A percentile compares a stretch with the other conserved stretches of the same genome.
Evolutionary conservation across 2,329 filamentous ascomycete genomes (phyloP).

Genomic region (Paraphoma chrysanthemicola): DNA sequence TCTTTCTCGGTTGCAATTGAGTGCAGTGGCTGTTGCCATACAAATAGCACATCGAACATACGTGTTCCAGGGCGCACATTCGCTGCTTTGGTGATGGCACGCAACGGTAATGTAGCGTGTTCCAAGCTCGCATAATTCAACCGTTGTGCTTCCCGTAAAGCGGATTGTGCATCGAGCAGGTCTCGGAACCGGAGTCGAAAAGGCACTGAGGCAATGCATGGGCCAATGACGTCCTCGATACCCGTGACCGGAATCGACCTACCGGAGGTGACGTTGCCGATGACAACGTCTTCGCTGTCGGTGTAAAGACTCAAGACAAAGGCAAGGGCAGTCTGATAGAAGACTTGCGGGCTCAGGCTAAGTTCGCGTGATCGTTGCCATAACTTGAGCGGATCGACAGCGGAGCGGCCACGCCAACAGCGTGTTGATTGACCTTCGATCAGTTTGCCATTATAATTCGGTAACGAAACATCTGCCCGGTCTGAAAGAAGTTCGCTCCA

Average conservation of each 20-base stretch:
- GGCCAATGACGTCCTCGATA: slow-evolving; percentile 78
- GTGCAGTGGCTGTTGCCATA: slow-evolving; percentile 79
- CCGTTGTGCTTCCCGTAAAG: slow-evolving; percentile 69
- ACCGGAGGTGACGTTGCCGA: slow-evolving; percentile 84
- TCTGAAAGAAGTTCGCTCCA: slow-evolving; percentile 73
- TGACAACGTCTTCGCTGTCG: slow-evolving; percentile 70
- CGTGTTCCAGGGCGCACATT: slow-evolving; percentile 61
- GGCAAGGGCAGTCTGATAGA: slow-evolving; percentile 76
- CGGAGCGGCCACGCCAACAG: slow-evolving; percentile 21
- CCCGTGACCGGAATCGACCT: slow-evolving; percentile 73
- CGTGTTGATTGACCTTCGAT: slow-evolving; percentile 3
- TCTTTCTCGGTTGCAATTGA: slow-evolving; percentile 23
- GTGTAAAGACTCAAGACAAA: slow-evolving; percentile 71
- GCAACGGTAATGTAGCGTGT: slow-evolving; percentile 68
- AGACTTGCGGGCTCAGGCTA: slow-evolving; percentile 68
- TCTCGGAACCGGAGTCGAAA: slow-evolving; percentile 67
- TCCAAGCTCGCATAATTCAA: slow-evolving; percentile 71
- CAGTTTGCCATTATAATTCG: slow-evolving; percentile 61
- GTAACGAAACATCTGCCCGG: slow-evolving; percentile 59
- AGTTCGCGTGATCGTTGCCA: slow-evolving; percentile 28
- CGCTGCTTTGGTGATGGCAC: slow-evolving; percentile 71
- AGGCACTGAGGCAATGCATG: slow-evolving; percentile 79
- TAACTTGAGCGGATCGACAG: slow-evolving; percentile 19
- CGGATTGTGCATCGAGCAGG: slow-evolving; percentile 61
- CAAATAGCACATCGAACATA: slow-evolving; percentile 80